Conservation (phyloP, 2,329 filamentous ascomycete genomes). For the Ceratocystis huliohia region DNA sequence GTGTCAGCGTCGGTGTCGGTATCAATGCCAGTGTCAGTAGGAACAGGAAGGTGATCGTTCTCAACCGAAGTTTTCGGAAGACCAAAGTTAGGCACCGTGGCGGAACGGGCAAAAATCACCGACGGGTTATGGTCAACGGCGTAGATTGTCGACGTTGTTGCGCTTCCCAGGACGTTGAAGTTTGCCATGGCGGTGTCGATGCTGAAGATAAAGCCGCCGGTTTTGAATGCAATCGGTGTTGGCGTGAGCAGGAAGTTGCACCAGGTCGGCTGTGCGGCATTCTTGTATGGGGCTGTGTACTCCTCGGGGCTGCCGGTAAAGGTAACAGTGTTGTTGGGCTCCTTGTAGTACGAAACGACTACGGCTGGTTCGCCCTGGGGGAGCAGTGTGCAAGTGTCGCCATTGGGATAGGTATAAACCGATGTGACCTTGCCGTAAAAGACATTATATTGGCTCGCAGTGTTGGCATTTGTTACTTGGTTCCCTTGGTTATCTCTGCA, state of each 20-base stretch:
- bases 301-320: conserved; percentile 35
- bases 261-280: conserved; percentile 31
- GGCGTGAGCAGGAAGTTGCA: conserved; percentile 27
- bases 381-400: conserved; percentile 27
- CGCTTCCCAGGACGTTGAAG: conserved; percentile 21
- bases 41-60: conserved; percentile 13
- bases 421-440: conserved; percentile 11
- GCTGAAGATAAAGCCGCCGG: conserved; percentile 20
- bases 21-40: background rate
- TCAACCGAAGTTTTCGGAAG: background rate
- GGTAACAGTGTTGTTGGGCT: conserved; percentile 32
- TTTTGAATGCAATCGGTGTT: conserved; percentile 13
- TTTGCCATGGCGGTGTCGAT: conserved; percentile 2
- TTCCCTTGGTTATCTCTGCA: conserved; percentile 7
- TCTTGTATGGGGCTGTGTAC: conserved; percentile 36
- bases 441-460: conserved; percentile 10
- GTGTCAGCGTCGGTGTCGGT: no score
- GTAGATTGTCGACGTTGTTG: conserved; percentile 33
- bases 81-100: conserved; percentile 32
- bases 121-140: conserved; percentile 45
- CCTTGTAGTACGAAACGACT: conserved; percentile 36
- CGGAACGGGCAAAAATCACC: conserved; percentile 32
- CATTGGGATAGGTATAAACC: conserved; percentile 16
- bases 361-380: conserved; percentile 27
- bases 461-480: background rate